Evolutionary conservation across 257 asterid genomes (phyloP).

Genomic region (Scutellaria baicalensis): DNA sequence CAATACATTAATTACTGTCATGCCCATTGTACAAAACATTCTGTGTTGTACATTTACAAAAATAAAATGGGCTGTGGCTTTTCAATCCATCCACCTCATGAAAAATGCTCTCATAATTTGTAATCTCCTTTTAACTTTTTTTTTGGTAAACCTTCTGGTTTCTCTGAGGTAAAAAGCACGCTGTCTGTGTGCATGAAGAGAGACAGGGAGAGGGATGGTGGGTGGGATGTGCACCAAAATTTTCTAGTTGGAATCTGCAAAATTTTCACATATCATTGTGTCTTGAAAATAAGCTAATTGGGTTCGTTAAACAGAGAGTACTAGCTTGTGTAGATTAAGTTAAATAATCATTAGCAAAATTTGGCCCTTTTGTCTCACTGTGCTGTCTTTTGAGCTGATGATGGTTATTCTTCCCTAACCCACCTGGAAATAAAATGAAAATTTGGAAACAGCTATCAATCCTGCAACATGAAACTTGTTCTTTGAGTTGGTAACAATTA

Average conservation of each 20-base stretch:
- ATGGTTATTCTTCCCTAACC: no score
- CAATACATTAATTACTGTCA: background rate
- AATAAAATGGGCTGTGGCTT: background rate
- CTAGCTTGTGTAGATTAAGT: no score
- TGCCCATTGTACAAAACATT: background rate
- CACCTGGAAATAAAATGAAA: no score
- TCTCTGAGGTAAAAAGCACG: background rate
- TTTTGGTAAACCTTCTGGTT: background rate
- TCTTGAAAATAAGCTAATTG: background rate
- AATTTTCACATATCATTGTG: background rate
- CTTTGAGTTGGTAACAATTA: no score
- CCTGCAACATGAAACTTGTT: no score
- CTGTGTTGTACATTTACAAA: background rate
- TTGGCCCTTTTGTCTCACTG: no score
- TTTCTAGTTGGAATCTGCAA: background rate
- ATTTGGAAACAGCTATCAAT: no score
- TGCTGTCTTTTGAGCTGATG: no score
- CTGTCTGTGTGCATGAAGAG: background rate
- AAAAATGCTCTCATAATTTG: background rate
- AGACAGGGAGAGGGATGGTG: background rate
- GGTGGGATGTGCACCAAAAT: background rate
- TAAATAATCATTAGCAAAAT: no score
- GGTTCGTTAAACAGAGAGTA: no score
- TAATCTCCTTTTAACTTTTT: background rate
- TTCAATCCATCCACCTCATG: constrained; percentile 4